phyloP scores from a whole-genome alignment of 441 rosid species.

The Erysimum cheiri region DNA sequence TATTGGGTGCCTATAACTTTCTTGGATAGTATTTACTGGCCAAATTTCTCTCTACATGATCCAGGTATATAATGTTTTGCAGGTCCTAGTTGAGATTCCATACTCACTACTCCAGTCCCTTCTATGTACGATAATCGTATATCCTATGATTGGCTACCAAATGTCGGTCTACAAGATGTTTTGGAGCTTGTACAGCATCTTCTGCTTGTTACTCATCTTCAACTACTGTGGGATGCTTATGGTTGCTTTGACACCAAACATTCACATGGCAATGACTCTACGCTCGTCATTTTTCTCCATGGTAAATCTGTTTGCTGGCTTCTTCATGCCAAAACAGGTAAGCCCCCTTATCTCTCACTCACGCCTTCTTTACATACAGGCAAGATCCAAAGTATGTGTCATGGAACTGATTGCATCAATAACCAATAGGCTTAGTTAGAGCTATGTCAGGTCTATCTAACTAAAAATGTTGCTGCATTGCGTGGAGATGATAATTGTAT shows the following conservation, averaged over 20 bases:
- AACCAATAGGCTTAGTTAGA: slow-evolving; percentile 8
- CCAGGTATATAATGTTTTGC: slow-evolving; percentile 7
- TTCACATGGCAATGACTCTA: slow-evolving; percentile 52
- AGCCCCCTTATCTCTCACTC: slow-evolving; percentile 8
- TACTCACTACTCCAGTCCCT: slow-evolving; percentile 52
- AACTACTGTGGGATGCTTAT: slow-evolving; percentile 62
- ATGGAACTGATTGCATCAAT: neutral
- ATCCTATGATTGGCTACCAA: slow-evolving; percentile 58
- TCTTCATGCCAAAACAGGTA: slow-evolving; percentile 65
- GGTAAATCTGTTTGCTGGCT: slow-evolving; percentile 65
- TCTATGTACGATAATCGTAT: slow-evolving; percentile 48
- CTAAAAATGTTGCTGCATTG: neutral
- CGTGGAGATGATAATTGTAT: neutral
- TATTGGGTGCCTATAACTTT: neutral
- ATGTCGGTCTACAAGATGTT: slow-evolving; percentile 53
- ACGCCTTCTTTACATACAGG: slow-evolving; percentile 3
- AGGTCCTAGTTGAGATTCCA: slow-evolving; percentile 60
- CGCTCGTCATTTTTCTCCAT: slow-evolving; percentile 51
- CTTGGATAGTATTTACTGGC: slow-evolving; percentile 1
- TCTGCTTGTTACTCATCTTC: slow-evolving; percentile 58
- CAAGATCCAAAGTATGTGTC: neutral
- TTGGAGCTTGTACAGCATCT: slow-evolving; percentile 53
- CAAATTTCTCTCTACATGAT: slow-evolving; percentile 19
- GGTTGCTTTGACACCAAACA: slow-evolving; percentile 54
- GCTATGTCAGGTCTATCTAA: neutral